These are phyloP conservation scores for Fusarium sp. DNA, from an alignment of 2,329 filamentous ascomycete genomes.

Conservation along the genomic window DNA sequence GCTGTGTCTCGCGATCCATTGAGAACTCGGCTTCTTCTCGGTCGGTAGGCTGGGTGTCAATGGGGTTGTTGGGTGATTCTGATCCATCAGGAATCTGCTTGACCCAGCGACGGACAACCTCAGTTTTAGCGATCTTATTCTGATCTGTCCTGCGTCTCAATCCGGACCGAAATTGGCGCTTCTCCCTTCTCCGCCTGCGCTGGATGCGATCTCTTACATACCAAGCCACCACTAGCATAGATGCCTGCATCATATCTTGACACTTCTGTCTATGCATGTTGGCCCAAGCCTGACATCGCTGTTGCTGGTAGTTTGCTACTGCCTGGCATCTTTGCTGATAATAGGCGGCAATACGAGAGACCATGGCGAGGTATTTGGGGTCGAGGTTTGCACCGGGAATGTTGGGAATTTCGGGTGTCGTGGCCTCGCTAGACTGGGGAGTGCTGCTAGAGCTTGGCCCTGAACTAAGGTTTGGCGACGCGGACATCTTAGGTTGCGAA, in stretches of 20 bases:
- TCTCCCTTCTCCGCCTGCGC: constrained; percentile 55
- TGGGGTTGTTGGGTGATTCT: constrained; percentile 47
- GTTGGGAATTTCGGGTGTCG: constrained; percentile 39
- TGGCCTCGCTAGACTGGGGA: constrained; percentile 35
- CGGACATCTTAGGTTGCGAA: constrained; percentile 41
- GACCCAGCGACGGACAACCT: constrained; percentile 58
- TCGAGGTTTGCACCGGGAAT: constrained; percentile 49
- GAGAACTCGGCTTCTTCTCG: constrained; percentile 55
- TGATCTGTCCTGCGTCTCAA: constrained; percentile 50
- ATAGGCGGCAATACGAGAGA: constrained; percentile 60
- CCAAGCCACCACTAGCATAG: constrained; percentile 62
- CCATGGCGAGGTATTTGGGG: constrained; percentile 58
- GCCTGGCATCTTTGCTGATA: constrained; percentile 62
- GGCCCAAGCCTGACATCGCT: constrained; percentile 61
- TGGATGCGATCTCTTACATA: constrained; percentile 61
- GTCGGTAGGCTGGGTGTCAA: constrained; percentile 48
- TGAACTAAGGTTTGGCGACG: constrained; percentile 38
- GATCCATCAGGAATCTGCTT: constrained; percentile 53
- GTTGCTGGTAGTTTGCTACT: constrained; percentile 59
- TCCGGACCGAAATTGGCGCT: constrained; percentile 55
- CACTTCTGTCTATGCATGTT: constrained; percentile 59
- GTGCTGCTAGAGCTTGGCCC: constrained; percentile 27
- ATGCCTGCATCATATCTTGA: constrained; percentile 61
- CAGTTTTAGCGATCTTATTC: constrained; percentile 53
- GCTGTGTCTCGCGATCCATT: constrained; percentile 53